A percentile compares a stretch with the other conserved stretches of the same genome.
These are phyloP conservation scores for Rhynchosporium graminicola DNA, from an alignment of 2,329 filamentous ascomycete genomes.

Conservation along the genomic window DNA sequence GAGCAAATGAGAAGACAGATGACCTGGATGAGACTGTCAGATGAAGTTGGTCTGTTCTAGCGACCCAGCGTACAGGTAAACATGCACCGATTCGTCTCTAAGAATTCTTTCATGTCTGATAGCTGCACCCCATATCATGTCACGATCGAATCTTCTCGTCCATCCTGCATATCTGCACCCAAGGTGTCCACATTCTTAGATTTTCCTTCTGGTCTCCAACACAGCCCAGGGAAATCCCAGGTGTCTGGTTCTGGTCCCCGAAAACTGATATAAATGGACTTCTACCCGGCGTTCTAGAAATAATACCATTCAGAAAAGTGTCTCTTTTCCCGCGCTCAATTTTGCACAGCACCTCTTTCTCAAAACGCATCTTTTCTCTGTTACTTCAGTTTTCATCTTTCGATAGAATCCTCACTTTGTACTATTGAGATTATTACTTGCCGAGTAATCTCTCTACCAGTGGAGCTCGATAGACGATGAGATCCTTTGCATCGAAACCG, in stretches of 20 bases:
- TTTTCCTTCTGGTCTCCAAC: conserved; percentile 1
- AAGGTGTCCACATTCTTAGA: conserved; percentile 1
- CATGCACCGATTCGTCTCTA: neutral
- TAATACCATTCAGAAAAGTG: neutral
- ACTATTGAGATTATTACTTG: neutral
- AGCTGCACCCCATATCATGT: neutral
- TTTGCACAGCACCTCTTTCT: no score
- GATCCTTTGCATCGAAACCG: neutral
- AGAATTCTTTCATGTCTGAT: conserved; percentile 1
- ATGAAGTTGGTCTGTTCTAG: neutral
- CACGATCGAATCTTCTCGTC: neutral
- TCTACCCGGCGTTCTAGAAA: neutral
- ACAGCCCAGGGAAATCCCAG: neutral
- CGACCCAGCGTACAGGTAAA: neutral
- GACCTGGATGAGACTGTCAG: neutral
- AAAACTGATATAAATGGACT: neutral
- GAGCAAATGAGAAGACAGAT: neutral
- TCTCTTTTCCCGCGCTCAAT: neutral
- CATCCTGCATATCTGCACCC: neutral
- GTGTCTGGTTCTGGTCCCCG: neutral
- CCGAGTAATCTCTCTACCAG: neutral
- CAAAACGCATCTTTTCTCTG: no score
- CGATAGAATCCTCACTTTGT: no score
- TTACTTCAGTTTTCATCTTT: neutral
- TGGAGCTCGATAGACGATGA: no score